Evolutionary conservation across 176 grass and related monocot genomes (phyloP), one percentile per base, ranked within the genome.

Genomic region (Aegilops speltoides): DNA sequence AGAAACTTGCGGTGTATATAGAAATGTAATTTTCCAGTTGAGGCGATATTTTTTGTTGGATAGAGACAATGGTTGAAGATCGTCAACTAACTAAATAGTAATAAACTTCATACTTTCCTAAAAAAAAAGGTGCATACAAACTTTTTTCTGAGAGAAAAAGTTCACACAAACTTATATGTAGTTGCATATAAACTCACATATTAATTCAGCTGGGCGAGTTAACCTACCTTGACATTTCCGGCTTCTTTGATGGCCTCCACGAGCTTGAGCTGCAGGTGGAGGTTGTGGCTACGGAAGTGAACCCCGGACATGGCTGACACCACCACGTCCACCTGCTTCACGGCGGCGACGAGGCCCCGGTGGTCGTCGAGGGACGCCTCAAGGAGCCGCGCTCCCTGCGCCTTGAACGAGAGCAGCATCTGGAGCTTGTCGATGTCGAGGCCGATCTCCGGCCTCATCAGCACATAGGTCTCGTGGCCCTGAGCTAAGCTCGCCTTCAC

Each of bases 221-320:
- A 29, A 2, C 29, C 17, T 23, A 95, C 91, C 91, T 93, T 95
- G 24, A 93, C 69, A 54, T 89, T 95, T 46, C 91, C 94, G 6
- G 88, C 94, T 63, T 87, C 82, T 81, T 93, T 93, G 67, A 97
- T 92, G 0, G 91, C 94, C 68, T 92, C 79, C 6, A 97, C 83
- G 15, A 97, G 88, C 79, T 88, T 92, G 74, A 89, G 90, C 73
- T 97, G 94, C 41, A 79, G 15, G 1, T 3, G 16, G 8, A 89
- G 45, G 33, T 66, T 75, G n/a, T 68, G 77, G 79, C 76, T 73
- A 8, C 62, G 77, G 34, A 83, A 19, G 78, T 41, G 26, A 16
- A 22, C 46, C 2, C 85, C 87, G 10, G 80, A 67, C 71, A 92
- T 59, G 71, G 91, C 83, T 6, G 89, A 92, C 12, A 97, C 52